Conservation (phyloP, 2,329 filamentous ascomycete genomes). For the Fusarium sp. region DNA sequence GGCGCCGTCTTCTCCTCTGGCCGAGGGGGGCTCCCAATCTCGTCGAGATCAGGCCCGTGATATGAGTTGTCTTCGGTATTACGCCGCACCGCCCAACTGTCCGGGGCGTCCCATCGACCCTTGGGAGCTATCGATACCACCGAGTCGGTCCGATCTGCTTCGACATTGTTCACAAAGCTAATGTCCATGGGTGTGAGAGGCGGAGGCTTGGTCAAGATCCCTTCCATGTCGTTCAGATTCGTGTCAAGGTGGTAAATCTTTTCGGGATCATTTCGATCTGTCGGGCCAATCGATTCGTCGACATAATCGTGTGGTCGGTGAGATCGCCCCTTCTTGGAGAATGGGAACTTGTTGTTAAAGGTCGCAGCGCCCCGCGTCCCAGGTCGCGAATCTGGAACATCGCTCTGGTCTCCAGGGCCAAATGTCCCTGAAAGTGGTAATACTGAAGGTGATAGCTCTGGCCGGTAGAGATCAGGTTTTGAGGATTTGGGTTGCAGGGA, state of each 20-base stretch:
- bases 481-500: conserved; percentile 65
- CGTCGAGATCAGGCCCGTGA: conserved; percentile 72
- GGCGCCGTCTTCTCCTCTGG: conserved; percentile 80
- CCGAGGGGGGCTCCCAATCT: conserved; percentile 73
- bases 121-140: conserved; percentile 51
- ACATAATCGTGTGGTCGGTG: conserved; percentile 61
- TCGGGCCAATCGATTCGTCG: conserved; percentile 71
- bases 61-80: conserved; percentile 73
- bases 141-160: conserved; percentile 56
- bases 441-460: conserved; percentile 53
- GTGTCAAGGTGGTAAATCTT: conserved; percentile 85
- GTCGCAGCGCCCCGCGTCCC: conserved; percentile 57
- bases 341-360: conserved; percentile 73
- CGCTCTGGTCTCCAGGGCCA: conserved; percentile 45
- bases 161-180: conserved; percentile 58
- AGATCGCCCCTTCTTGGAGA: conserved; percentile 66
- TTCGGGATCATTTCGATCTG: conserved; percentile 68
- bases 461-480: conserved; percentile 58
- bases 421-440: conserved; percentile 48
- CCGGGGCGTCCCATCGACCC: conserved; percentile 89
- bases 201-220: conserved; percentile 80
- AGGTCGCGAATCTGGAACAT: conserved; percentile 44
- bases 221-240: conserved; percentile 90
- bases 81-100: conserved; percentile 94
- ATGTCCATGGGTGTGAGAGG: conserved; percentile 78